Evolutionary conservation across 208 protist species (phyloP).

Genomic region (Trypanosoma scelopori): DNA sequence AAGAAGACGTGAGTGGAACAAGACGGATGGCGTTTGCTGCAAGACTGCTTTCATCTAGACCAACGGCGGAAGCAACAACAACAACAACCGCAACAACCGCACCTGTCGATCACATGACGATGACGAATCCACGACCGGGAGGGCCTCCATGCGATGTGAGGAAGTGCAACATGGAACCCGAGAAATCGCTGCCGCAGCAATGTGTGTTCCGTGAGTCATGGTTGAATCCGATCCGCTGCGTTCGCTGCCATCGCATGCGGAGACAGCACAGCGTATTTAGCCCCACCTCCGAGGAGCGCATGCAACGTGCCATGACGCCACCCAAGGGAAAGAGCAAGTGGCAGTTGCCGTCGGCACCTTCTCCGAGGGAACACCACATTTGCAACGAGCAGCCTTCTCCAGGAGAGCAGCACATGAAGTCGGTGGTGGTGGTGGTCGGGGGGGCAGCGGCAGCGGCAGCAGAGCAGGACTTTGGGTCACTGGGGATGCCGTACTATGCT

Average conservation of each 20-base stretch:
- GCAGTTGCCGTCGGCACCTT: no score
- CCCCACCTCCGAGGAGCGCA: slow-evolving; percentile 1
- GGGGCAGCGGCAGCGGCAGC: no score
- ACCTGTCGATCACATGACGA: not conserved
- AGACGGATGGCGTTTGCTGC: slow-evolving; percentile 6
- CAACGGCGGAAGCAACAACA: not conserved
- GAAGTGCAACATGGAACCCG: not conserved
- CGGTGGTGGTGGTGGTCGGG: no score
- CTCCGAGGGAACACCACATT: no score
- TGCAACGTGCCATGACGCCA: slow-evolving; percentile 1
- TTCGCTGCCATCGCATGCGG: slow-evolving; percentile 5
- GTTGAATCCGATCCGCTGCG: slow-evolving; percentile 9
- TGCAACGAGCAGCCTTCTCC: no score
- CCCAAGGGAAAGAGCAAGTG: not conserved
- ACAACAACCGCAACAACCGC: not conserved
- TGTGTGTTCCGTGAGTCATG: slow-evolving; percentile 25
- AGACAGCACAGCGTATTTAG: slow-evolving; percentile 10
- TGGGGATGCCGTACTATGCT: slow-evolving; percentile 15
- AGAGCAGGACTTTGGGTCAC: not conserved
- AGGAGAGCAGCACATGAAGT: no score
- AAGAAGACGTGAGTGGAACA: not conserved
- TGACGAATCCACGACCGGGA: not conserved
- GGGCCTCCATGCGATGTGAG: not conserved
- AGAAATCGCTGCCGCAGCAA: not conserved
- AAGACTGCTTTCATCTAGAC: not conserved